Base-by-base conservation (phyloP, 129 eudicot genomes). In the Pseudognaphalium luteoalbum region DNA sequence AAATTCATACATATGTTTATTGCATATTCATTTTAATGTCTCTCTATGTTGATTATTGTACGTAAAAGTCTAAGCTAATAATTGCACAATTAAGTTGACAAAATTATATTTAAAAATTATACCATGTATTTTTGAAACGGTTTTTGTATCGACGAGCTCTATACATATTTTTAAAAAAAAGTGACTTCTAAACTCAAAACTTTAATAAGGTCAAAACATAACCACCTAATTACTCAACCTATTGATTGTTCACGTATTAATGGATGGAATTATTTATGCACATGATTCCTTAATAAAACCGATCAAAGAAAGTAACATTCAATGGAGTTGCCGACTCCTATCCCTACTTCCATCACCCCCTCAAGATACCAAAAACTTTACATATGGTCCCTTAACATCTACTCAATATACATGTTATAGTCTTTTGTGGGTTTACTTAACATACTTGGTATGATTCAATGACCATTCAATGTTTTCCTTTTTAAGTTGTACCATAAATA, bases 141-240 rank as follows among this genome's bases (percentile, higher is more conserved):
- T n/a, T n/a, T n/a, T n/a, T n/a, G n/a, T n/a, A n/a, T n/a, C n/a
- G n/a, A n/a, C n/a, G n/a, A n/a, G n/a, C n/a, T n/a, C n/a, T n/a
- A n/a, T n/a, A n/a, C n/a, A n/a, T n/a, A n/a, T n/a, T n/a, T n/a
- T n/a, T n/a, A n/a, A n/a, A n/a, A n/a, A n/a, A 25, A 25, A 25
- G 44, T 22, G 19, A 16, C 37, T 22, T 70, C 44, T 22, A 63
- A 50, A 44, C 5, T 44, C 34, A 29, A 65, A 66, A 7, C 37
- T 74, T 39, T 11, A n/a, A 51, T 42, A 20, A 54, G 62, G 83
- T 28, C 52, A 66, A 29, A 66, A 65, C 63, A 42, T 54, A 79
- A 80, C 78, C 78, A 73, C 78, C 78, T 80, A 80, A 66, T 59
- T 66, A 73, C 74, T 52, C 68, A 80, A 80, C 73, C 70, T 20